Base-by-base conservation (phyloP, 176 grass and related monocot genomes). In the Cenchrus purpureus region DNA sequence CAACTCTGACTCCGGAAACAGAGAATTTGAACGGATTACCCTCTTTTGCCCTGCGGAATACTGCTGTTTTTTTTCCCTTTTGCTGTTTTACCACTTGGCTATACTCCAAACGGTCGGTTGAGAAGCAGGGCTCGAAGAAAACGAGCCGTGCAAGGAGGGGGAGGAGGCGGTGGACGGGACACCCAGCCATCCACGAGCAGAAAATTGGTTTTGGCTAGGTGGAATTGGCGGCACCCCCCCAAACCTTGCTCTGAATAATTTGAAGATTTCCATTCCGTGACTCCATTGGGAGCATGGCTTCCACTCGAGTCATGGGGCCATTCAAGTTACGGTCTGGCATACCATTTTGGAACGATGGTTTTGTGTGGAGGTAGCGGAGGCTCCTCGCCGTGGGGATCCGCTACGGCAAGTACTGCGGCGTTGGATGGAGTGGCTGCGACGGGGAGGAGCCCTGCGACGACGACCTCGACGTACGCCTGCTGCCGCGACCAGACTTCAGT, bases 371-470 rank as follows among this genome's bases (percentile, higher is more conserved):
- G 84, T 52, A 96, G 91, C 46, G 88, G 87, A 72, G 91, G 71
- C 48, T 93, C 95, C 79, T 88, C 92, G 95, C 88, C 28, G 51
- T 97, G 72, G 95, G 92, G 42, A 97, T 97, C 74, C 92, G 84
- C 46, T 94, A 97, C 59, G 92, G 95, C 45, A 97, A 97, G 79
- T 94, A 89, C 72, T 92, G 93, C 74, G 93, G 96, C 55, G 93
- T 98, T 45, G 93, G 89, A 10, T 95, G 93, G 96, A 91, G 87
- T 32, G 93, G 93, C 59, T 98, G 96, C 65, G 83, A 94, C 1
- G 96, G 93, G 19, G 96, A 98, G 83, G 89, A 98, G 48, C 96
- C 96, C 44, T 98, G 96, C 37, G 96, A 98, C 59, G 96, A 98
- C 68, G 22, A 25, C 22, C 96, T 98, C 67, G 93, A 95, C 53